Evolutionary conservation across 139 green algal genomes (phyloP).

Genomic region (Ulvella scutata): DNA sequence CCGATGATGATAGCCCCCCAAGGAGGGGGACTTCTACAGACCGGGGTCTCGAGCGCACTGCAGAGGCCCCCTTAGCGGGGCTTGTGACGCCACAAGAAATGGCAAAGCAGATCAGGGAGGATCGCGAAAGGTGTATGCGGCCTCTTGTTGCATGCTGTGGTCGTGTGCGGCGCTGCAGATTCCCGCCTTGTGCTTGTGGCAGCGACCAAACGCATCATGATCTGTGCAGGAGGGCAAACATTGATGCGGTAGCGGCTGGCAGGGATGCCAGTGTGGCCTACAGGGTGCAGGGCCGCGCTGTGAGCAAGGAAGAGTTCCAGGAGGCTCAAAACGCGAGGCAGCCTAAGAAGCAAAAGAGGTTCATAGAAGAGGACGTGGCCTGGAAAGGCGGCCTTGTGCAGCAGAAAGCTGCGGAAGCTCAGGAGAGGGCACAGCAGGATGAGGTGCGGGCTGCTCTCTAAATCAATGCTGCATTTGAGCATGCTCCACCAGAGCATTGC

Average conservation of each 20-base stretch:
- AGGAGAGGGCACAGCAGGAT: slow-evolving; percentile 13
- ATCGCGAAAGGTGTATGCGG: neutral
- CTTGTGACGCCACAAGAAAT: neutral
- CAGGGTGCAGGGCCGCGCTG: too few relatives aligned
- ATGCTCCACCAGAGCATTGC: neutral
- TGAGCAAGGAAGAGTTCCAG: slow-evolving; percentile 34
- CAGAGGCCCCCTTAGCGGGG: too few relatives aligned
- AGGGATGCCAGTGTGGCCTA: too few relatives aligned
- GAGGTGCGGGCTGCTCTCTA: slow-evolving; percentile 19
- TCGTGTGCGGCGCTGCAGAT: too few relatives aligned
- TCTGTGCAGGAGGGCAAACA: too few relatives aligned
- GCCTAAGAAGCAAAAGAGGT: slow-evolving; percentile 5
- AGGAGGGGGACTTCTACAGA: neutral
- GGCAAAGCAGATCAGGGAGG: neutral
- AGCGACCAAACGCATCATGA: too few relatives aligned
- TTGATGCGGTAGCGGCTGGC: too few relatives aligned
- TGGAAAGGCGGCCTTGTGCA: slow-evolving; percentile 62
- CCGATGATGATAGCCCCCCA: neutral
- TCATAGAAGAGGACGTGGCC: slow-evolving; percentile 31
- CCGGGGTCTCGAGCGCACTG: too few relatives aligned
- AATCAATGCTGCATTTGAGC: neutral
- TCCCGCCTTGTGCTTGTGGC: too few relatives aligned
- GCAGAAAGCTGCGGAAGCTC: slow-evolving; percentile 24
- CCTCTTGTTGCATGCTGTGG: too few relatives aligned
- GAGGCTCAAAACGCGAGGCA: slow-evolving; percentile 12